These are phyloP conservation scores for Ceratocystiopsis minuta DNA, from an alignment of 2,329 filamentous ascomycete species.

Conservation along the genomic window DNA sequence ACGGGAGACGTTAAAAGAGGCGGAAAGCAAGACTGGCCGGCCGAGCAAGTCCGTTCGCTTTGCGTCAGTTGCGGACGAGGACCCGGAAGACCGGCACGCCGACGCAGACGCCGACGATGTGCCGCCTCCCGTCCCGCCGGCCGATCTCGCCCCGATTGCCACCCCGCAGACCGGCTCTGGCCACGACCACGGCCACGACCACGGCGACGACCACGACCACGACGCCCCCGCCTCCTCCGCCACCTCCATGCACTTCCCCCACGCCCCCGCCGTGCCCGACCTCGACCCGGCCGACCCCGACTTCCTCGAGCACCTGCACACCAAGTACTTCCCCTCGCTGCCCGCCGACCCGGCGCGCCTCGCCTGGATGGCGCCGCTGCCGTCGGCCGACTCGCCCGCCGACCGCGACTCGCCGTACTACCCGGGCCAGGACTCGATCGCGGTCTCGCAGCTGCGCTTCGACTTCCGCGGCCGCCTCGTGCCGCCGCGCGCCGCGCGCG, in stretches of 20 bases:
- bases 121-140: too few species aligned
- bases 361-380: slow-evolving; percentile 72
- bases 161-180: too few species aligned
- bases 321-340: slow-evolving; percentile 84
- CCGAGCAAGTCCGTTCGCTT: slow-evolving; percentile 15
- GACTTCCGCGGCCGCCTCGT: slow-evolving; percentile 70
- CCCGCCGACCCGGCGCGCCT: slow-evolving; percentile 70
- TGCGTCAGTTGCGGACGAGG: slow-evolving; percentile 3
- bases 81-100: background rate
- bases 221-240: slow-evolving; percentile 2
- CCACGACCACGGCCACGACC: slow-evolving; percentile 3
- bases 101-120: background rate
- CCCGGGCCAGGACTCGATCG: slow-evolving; percentile 52
- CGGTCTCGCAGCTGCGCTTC: slow-evolving; percentile 67
- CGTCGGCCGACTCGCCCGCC: slow-evolving; percentile 43
- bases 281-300: slow-evolving; percentile 69
- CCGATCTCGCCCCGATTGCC: too few species aligned
- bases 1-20: background rate
- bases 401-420: slow-evolving; percentile 65
- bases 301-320: slow-evolving; percentile 70
- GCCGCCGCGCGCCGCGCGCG: slow-evolving; percentile 54
- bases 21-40: background rate
- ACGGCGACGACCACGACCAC: slow-evolving; percentile 12
- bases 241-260: slow-evolving; percentile 42
- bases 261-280: slow-evolving; percentile 37